Evolutionary conservation across 495 filamentous ascomycete species (phyloP), one percentile per base, ranked within the genome.

Genomic region (Talaromyces thailandensis): DNA sequence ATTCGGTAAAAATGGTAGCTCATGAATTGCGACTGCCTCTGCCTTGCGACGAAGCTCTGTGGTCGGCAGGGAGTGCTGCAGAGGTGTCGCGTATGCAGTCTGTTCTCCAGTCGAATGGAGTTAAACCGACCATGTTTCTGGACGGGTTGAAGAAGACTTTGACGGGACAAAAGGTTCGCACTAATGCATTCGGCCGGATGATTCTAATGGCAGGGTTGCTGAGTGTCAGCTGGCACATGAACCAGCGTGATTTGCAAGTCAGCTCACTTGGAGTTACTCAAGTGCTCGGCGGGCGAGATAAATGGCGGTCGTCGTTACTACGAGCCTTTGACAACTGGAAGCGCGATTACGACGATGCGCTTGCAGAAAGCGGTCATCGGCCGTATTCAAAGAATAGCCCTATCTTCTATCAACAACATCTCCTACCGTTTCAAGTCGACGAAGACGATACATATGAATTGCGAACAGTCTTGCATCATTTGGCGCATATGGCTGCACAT

Each of bases 401-500:
- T 35, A 63, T 79, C 72, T 65, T 80, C 7, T 71, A 68, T 60
- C 69, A 66, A 6, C 62, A 79, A 8, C 83, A 82, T 56, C 70
- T 68, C 53, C 65, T 69, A 9, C 69, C 73, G 35, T 51, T 29
- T 6, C 59, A 45, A n/a, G 62, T 79, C 18, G 87, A 92, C 58
- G 85, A 89, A 56, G 90, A 92, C 62, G 87, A 89, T 57, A 84
- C 92, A 23, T 92, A 93, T 64, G 90, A 98, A 68, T 89, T 86
- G 65, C 84, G 92, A 52, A 93, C 87, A 24, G 93, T 96, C 18
- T 78, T 98, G 52, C 93, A 98, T 69, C 90, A 93, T 63, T 78
- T 98, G 8, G 95, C 94, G 3, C 94, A 98, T 71, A 97, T 98
- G 92, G 92, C 90, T 3, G 96, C 96, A 81, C 93, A 98, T 70